Evolutionary conservation across 306 rosid species (phyloP), one percentile per base, ranked within the genome.

Genomic region (Urtica urens): DNA sequence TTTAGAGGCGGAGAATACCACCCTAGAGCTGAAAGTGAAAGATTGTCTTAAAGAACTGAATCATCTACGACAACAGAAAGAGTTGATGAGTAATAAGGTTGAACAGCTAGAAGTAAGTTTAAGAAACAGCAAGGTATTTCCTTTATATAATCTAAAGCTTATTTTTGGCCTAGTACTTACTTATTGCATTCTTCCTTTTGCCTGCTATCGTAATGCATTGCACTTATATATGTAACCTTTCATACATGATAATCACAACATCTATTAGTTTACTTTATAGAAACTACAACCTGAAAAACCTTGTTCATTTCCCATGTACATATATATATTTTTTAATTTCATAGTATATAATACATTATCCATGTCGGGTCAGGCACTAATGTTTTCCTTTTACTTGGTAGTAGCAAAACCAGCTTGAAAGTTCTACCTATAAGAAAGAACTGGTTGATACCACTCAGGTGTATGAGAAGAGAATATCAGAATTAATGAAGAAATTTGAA

Each of bases 381-480:
- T 37, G 62, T 35, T 55, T n/a, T n/a, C n/a, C n/a, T 42, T 70
- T 59, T 79, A 34, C 57, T 58, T 67, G 67, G 47, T 67, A 48
- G 61, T 69, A 79, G 83, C 80, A 76, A 70, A 74, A 72, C 60
- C 80, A 69, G 55, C 72, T 62, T 41, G 80, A 80, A 60, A 76
- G 65, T 66, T 66, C 73, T 35, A 49, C 75, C 0, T 69, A 72
- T 58, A 78, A 80, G 62, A 67, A 70, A 64, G 59, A 69, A 44
- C 62, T 80, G 60, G 87, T 78, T 42, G 83, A 80, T 57, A 80
- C 78, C 49, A 72, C 87, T 50, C 80, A 76, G 64, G 72, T 70
- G 80, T 76, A 76, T 30, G 87, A 80, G 74, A 63, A 64, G 60
- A 80, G 73, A 57, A 70, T 80, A 40, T 55, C 73, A 14, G 74